Conservation (phyloP, 2,329 filamentous ascomycete genomes). For the Grosmannia huntii region DNA sequence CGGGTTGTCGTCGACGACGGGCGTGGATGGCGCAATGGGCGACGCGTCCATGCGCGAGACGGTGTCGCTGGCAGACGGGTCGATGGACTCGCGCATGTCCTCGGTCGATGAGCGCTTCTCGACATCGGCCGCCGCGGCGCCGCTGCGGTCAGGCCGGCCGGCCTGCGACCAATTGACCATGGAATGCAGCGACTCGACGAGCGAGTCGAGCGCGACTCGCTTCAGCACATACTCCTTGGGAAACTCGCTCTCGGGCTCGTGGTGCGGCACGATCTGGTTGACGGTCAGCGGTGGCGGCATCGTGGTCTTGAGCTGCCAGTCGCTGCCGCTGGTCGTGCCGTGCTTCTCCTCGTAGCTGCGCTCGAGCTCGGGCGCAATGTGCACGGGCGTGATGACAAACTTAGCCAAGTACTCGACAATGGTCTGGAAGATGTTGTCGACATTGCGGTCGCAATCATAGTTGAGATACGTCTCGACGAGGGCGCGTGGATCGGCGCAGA, state of each 20-base stretch:
- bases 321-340: constrained; percentile 45
- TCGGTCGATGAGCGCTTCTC: constrained; percentile 42
- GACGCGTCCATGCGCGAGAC: constrained; percentile 52
- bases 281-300: constrained; percentile 79
- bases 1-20: constrained; percentile 70
- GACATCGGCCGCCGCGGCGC: constrained; percentile 26
- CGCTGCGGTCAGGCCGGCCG: constrained; percentile 47
- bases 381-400: constrained; percentile 67
- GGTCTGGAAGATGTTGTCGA: constrained; percentile 94
- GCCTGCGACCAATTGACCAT: constrained; percentile 80
- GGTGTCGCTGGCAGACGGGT: constrained; percentile 50
- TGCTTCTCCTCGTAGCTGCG: constrained; percentile 76
- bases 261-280: constrained; percentile 51
- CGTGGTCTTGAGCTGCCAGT: constrained; percentile 80
- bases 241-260: constrained; percentile 54
- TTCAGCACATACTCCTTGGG: constrained; percentile 89
- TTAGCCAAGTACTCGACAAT: constrained; percentile 89
- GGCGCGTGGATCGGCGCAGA: constrained; percentile 75
- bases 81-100: constrained; percentile 59
- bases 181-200: constrained; percentile 80
- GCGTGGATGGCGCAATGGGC: constrained; percentile 3
- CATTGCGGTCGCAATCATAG: constrained; percentile 89
- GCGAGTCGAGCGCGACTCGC: constrained; percentile 71
- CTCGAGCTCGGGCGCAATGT: constrained; percentile 65
- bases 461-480: constrained; percentile 94